Evolutionary conservation across 768 basidiomycete genomes (phyloP).

Genomic region (Suillus sp.): DNA sequence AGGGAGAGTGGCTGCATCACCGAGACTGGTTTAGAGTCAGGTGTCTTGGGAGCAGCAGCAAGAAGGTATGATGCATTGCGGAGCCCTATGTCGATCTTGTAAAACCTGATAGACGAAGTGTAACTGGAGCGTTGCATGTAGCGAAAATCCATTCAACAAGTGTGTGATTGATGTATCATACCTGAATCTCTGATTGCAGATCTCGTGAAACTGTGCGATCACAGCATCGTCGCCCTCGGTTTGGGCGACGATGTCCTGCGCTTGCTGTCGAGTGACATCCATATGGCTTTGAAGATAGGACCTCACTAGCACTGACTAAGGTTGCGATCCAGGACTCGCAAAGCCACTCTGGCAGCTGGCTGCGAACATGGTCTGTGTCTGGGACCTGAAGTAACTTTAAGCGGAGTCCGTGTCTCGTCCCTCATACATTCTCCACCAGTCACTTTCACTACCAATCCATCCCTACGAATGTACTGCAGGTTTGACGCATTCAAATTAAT

Average conservation of each 20-base stretch:
- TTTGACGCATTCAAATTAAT: background rate
- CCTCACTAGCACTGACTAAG: background rate
- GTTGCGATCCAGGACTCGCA: background rate
- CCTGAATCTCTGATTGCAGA: conserved; percentile 34
- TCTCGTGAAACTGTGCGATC: conserved; percentile 25
- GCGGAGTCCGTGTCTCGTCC: background rate
- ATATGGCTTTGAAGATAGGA: background rate
- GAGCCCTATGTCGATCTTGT: conserved; percentile 29
- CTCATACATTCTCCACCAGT: too few relatives aligned
- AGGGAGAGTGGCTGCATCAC: conserved; percentile 26
- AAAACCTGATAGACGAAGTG: conserved; percentile 29
- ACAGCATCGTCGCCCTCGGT: conserved; percentile 21
- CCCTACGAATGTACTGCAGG: too few relatives aligned
- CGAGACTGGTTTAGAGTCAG: conserved; percentile 12
- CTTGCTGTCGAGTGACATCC: conserved; percentile 31
- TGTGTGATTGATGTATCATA: conserved; percentile 15
- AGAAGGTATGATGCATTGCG: conserved; percentile 27
- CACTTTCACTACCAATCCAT: too few relatives aligned
- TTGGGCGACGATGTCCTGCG: conserved; percentile 32
- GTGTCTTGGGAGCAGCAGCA: conserved; percentile 17
- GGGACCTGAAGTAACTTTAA: background rate
- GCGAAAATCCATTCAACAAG: background rate
- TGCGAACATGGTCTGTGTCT: too few relatives aligned
- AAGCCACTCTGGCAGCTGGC: background rate
- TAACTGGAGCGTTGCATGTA: conserved; percentile 26